A percentile compares a stretch with the other conserved stretches of the same genome.
Conservation (phyloP, 257 asterid species). For the Fraxinus americana region DNA sequence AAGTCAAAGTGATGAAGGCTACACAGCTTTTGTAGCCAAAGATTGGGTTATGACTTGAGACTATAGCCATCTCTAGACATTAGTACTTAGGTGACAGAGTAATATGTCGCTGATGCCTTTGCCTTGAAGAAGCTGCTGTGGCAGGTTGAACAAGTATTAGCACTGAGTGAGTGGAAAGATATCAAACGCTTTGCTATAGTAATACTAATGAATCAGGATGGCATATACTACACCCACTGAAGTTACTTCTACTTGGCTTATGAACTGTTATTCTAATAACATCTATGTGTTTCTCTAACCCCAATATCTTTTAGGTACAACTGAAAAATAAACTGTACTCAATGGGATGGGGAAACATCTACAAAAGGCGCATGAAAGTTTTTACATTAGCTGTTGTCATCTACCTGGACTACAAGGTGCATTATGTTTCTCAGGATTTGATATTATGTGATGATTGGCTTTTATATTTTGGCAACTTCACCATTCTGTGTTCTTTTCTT, state of each 20-base stretch:
- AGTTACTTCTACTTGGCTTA: conserved; percentile 5
- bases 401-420: conserved; percentile 93
- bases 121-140: neutral
- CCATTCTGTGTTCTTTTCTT: conserved; percentile 10
- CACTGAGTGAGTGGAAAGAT: neutral
- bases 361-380: conserved; percentile 81
- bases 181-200: neutral
- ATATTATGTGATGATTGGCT: conserved; percentile 22
- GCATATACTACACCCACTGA: neutral
- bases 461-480: conserved; percentile 7
- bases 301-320: conserved; percentile 30
- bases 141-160: neutral
- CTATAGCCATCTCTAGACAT: neutral
- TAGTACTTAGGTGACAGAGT: neutral
- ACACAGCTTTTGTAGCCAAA: neutral
- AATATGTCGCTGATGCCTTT: neutral
- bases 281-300: conserved; percentile 16
- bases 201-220: neutral
- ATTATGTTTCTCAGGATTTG: conserved; percentile 18
- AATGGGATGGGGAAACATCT: conserved; percentile 94
- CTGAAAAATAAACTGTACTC: conserved; percentile 31
- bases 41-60: neutral
- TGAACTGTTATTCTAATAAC: conserved; percentile 19
- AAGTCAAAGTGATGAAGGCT: neutral
- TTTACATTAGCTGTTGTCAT: conserved; percentile 76